These are phyloP conservation scores for Phaeosphaeria sp. DNA, from an alignment of 2,329 filamentous ascomycete species.

Conservation along the genomic window DNA sequence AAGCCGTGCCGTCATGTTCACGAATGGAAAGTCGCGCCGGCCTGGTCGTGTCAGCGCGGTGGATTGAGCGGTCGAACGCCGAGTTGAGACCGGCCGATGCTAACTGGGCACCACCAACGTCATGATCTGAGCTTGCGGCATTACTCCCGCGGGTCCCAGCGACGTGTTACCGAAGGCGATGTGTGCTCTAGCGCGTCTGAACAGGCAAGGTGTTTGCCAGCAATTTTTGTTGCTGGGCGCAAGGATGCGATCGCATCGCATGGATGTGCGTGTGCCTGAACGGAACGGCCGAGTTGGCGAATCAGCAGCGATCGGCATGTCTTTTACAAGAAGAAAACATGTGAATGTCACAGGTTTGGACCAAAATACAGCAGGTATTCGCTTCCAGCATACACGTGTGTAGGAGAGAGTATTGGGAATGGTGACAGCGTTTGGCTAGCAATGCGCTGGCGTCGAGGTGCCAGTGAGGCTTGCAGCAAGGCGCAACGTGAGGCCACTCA, in stretches of 20 bases:
- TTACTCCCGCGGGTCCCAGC: conserved; percentile 31
- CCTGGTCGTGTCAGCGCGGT: conserved; percentile 1
- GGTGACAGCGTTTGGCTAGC: conserved; percentile 16
- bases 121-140: conserved; percentile 36
- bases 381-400: conserved; percentile 12
- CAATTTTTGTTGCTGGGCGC: conserved; percentile 18
- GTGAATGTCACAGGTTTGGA: background rate
- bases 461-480: conserved; percentile 30
- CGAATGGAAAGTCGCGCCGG: conserved; percentile 15
- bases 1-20: conserved; percentile 29
- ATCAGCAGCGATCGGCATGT: background rate
- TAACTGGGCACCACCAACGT: conserved; percentile 32
- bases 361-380: conserved; percentile 4
- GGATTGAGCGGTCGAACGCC: conserved; percentile 22
- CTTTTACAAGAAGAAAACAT: conserved; percentile 1
- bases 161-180: conserved; percentile 30
- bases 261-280: conserved; percentile 10
- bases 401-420: conserved; percentile 13
- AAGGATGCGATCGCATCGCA: conserved; percentile 13
- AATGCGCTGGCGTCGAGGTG: conserved; percentile 35
- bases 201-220: conserved; percentile 18
- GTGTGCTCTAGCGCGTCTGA: conserved; percentile 27
- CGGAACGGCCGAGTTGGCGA: conserved; percentile 8
- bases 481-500: conserved; percentile 12
- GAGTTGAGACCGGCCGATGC: conserved; percentile 27